Percentiles rank a stretch among this genome's conserved stretches.
phyloP scores from a whole-genome alignment of 169 alveolate species.

The Eimeria tenella region DNA sequence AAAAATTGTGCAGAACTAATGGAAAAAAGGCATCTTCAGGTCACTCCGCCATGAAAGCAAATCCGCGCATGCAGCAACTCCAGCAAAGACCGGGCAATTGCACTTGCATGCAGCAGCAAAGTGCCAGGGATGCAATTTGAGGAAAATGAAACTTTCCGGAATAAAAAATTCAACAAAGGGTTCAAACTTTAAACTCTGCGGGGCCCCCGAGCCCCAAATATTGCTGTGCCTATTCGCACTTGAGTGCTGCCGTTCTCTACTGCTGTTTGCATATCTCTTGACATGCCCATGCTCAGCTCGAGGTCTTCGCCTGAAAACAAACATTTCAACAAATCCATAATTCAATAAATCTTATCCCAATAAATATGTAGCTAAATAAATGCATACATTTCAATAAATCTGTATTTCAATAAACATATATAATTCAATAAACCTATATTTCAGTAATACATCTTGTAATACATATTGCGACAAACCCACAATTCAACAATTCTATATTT shows the following conservation, averaged over 20 bases:
- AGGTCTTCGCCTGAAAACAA: slow-evolving; percentile 10
- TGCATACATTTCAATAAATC: neutral
- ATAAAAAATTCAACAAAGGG: neutral
- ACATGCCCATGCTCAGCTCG: slow-evolving; percentile 84
- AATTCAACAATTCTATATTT: too few relatives aligned
- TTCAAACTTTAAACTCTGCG: neutral
- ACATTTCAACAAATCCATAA: neutral
- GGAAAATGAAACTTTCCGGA: too few relatives aligned
- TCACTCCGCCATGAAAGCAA: neutral
- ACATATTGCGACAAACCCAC: too few relatives aligned
- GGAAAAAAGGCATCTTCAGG: neutral
- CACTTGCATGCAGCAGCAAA: neutral
- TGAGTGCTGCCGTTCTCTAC: slow-evolving; percentile 79
- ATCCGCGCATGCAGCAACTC: neutral
- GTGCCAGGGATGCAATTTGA: neutral
- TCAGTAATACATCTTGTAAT: too few relatives aligned
- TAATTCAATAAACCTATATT: too few relatives aligned
- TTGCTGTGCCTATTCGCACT: slow-evolving; percentile 75
- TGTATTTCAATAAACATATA: neutral
- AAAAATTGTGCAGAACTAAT: neutral
- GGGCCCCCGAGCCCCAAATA: slow-evolving; percentile 60
- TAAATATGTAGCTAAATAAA: too few relatives aligned
- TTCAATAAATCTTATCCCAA: too few relatives aligned
- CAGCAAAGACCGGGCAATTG: neutral
- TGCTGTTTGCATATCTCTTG: slow-evolving; percentile 93